These are phyloP conservation scores for Colletotrichum filicis DNA, from an alignment of 2,329 filamentous ascomycete species.

Conservation along the genomic window DNA sequence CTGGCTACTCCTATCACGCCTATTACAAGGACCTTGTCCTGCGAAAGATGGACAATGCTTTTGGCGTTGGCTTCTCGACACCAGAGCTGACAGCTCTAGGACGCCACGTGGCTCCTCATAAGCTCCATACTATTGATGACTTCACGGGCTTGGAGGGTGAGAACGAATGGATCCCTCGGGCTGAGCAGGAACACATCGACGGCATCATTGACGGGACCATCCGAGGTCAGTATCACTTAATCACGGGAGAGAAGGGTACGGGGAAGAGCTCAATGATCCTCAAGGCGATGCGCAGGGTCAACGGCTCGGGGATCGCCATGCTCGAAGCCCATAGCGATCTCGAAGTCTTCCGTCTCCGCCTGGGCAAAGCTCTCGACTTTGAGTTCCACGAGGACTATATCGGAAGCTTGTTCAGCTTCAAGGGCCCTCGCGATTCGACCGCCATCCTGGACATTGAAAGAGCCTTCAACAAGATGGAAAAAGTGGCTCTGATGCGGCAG, in stretches of 20 bases:
- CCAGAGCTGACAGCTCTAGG: conserved; percentile 66
- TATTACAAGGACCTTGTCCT: conserved; percentile 76
- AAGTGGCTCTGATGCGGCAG: conserved; percentile 70
- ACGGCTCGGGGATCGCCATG: conserved; percentile 75
- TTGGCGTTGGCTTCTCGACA: conserved; percentile 74
- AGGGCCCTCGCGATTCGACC: conserved; percentile 75
- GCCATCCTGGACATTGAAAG: conserved; percentile 77
- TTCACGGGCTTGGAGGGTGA: conserved; percentile 38
- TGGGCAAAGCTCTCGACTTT: conserved; percentile 77
- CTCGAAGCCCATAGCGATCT: conserved; percentile 77
- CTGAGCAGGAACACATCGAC: conserved; percentile 72
- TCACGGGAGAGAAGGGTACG: conserved; percentile 77
- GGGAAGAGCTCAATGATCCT: conserved; percentile 79
- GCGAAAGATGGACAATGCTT: conserved; percentile 78
- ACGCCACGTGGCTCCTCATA: conserved; percentile 46
- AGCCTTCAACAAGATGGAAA: conserved; percentile 80
- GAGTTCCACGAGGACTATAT: conserved; percentile 77
- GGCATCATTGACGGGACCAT: conserved; percentile 68
- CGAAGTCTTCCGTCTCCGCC: conserved; percentile 78
- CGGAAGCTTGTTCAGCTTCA: conserved; percentile 76
- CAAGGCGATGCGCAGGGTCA: conserved; percentile 74
- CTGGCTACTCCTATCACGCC: conserved; percentile 47
- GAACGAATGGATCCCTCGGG: conserved; percentile 65
- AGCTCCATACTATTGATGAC: conserved; percentile 14
- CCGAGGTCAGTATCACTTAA: conserved; percentile 72